Evolutionary conservation across 2,329 filamentous ascomycete genomes (phyloP).

Genomic region (Penicillium freii): DNA sequence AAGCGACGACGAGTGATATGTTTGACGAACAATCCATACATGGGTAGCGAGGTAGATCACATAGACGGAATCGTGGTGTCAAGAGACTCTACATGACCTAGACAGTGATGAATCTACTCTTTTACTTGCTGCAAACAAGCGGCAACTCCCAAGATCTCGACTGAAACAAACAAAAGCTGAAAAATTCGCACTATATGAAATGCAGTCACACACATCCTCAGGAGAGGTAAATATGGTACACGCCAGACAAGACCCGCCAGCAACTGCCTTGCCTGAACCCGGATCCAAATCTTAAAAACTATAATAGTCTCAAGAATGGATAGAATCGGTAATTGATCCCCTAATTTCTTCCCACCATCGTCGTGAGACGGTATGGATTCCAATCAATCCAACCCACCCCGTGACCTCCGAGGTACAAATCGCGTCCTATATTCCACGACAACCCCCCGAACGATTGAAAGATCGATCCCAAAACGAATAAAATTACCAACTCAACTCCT

Average conservation of each 20-base stretch:
- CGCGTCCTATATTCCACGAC: not conserved
- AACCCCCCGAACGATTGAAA: not conserved
- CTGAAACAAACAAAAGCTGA: slow-evolving; percentile 5
- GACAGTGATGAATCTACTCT: slow-evolving; percentile 5
- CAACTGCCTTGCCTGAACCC: slow-evolving; percentile 3
- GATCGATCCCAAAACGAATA: not conserved
- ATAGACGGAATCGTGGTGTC: slow-evolving; percentile 7
- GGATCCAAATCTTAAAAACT: not conserved
- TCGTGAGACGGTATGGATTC: not conserved
- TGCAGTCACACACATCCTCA: slow-evolving; percentile 18
- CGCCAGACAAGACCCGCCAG: slow-evolving; percentile 15
- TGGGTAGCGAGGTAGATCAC: slow-evolving; percentile 13
- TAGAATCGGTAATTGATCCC: not conserved
- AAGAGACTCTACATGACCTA: slow-evolving; percentile 1
- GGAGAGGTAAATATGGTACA: slow-evolving; percentile 25
- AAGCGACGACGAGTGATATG: slow-evolving; percentile 35
- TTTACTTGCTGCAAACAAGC: not conserved
- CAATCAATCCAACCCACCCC: not conserved
- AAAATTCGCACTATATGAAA: slow-evolving; percentile 9
- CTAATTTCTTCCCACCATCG: not conserved
- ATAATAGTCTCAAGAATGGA: not conserved
- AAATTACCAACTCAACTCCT: slow-evolving; percentile 51
- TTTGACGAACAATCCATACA: slow-evolving; percentile 11
- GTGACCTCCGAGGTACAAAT: not conserved
- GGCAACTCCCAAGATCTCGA: not conserved